phyloP scores from a whole-genome alignment of 495 filamentous ascomycete genomes.

The Beverwykella pulmonaria region DNA sequence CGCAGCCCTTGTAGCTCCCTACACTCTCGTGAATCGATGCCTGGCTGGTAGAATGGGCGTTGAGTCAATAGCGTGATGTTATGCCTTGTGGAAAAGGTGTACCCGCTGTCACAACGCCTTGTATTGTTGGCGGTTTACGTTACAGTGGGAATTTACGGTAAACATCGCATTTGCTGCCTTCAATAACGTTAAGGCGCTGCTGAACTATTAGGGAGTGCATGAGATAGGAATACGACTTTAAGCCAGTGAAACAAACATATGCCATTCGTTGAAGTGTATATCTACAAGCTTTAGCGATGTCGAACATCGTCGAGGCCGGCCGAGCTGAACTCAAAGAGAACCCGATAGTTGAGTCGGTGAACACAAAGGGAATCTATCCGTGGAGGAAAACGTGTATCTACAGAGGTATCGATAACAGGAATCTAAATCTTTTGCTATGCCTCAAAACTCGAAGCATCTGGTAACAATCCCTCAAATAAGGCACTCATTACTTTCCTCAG shows the following conservation, averaged over 20 bases:
- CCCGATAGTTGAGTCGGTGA: background rate
- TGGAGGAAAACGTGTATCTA: conserved; percentile 6
- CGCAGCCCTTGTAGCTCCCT: background rate
- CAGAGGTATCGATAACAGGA: background rate
- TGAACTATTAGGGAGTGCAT: background rate
- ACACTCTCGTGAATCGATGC: background rate
- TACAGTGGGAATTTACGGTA: background rate
- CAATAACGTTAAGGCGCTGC: background rate
- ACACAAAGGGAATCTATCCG: background rate
- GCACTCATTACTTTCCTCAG: conserved; percentile 29
- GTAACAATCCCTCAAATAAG: conserved; percentile 32
- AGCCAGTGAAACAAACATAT: too few relatives aligned
- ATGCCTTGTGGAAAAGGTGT: background rate
- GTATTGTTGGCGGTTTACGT: too few relatives aligned
- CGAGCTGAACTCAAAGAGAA: background rate
- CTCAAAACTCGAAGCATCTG: conserved; percentile 32
- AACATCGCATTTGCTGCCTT: background rate
- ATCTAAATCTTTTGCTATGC: background rate
- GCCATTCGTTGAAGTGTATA: too few relatives aligned
- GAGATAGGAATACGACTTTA: too few relatives aligned
- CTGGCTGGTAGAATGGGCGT: background rate
- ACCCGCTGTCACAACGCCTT: background rate
- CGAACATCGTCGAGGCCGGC: too few relatives aligned
- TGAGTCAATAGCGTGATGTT: background rate
- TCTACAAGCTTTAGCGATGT: too few relatives aligned